Evolutionary conservation across 2,329 filamentous ascomycete species (phyloP).

Genomic region (Cercospora janseana): DNA sequence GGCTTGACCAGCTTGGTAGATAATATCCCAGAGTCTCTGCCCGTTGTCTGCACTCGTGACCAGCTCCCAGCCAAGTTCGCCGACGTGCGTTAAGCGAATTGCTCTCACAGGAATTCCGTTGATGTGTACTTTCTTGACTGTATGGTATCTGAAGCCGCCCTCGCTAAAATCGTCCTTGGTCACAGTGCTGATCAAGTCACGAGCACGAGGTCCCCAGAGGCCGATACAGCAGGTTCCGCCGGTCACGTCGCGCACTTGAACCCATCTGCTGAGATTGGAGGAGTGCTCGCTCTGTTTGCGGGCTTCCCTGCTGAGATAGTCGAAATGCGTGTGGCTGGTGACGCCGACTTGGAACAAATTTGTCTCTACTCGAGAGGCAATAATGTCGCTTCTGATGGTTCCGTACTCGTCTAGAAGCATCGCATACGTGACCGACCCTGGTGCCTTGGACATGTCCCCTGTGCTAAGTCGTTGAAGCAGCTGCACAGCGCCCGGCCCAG

Average conservation of each 20-base stretch:
- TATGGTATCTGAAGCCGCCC: slow-evolving; percentile 51
- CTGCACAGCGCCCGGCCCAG: slow-evolving; percentile 56
- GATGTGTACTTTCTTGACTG: slow-evolving; percentile 51
- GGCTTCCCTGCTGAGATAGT: slow-evolving; percentile 56
- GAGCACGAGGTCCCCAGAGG: slow-evolving; percentile 60
- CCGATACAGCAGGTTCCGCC: slow-evolving; percentile 61
- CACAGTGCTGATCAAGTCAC: slow-evolving; percentile 51
- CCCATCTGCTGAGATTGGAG: slow-evolving; percentile 35
- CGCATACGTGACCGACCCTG: slow-evolving; percentile 56
- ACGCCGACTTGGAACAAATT: slow-evolving; percentile 56
- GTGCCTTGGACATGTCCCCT: slow-evolving; percentile 48
- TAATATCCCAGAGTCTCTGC: slow-evolving; percentile 57
- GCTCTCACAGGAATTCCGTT: slow-evolving; percentile 57
- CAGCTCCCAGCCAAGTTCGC: slow-evolving; percentile 63
- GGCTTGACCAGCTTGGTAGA: slow-evolving; percentile 55
- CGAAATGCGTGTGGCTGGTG: slow-evolving; percentile 56
- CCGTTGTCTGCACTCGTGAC: slow-evolving; percentile 61
- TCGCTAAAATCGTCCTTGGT: slow-evolving; percentile 49
- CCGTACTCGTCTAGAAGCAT: slow-evolving; percentile 56
- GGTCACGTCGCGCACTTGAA: slow-evolving; percentile 59
- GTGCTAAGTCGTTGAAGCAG: slow-evolving; percentile 57
- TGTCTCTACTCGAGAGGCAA: slow-evolving; percentile 53
- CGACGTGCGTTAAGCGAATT: slow-evolving; percentile 59
- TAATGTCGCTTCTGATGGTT: slow-evolving; percentile 58
- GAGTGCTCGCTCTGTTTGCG: slow-evolving; percentile 45